phyloP scores from a whole-genome alignment of 164 flowering plant genomes.

The Amborella trichopoda region DNA sequence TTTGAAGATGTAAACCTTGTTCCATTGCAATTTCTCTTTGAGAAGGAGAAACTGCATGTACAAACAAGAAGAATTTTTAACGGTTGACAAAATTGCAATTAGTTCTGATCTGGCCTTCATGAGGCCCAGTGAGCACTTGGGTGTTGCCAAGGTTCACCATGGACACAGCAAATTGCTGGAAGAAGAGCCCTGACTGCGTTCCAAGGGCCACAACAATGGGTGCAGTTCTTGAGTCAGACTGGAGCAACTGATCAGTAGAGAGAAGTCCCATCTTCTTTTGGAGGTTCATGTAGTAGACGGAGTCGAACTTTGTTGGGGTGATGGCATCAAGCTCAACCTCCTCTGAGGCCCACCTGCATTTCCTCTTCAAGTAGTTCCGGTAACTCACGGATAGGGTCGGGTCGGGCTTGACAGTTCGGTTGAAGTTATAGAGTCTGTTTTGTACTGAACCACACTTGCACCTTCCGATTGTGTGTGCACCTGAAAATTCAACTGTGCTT shows the following conservation, averaged over 20 bases:
- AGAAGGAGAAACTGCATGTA: too few species aligned
- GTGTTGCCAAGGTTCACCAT: conserved; percentile 66
- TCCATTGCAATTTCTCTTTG: too few species aligned
- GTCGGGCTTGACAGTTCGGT: conserved; percentile 34
- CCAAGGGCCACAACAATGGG: conserved; percentile 31
- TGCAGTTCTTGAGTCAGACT: conserved; percentile 38
- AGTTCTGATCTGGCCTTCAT: conserved; percentile 51
- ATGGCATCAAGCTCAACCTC: conserved; percentile 51
- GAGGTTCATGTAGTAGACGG: conserved; percentile 43
- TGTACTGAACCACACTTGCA: conserved; percentile 41
- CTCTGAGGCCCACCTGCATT: conserved; percentile 56
- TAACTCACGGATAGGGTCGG: conserved; percentile 32
- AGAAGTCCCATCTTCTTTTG: conserved; percentile 47
- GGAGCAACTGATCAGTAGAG: conserved; percentile 44
- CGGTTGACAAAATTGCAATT: conserved; percentile 48
- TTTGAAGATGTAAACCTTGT: too few species aligned
- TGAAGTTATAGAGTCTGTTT: conserved; percentile 38
- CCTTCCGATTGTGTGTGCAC: conserved; percentile 79
- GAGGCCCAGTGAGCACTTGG: conserved; percentile 29
- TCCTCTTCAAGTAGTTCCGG: conserved; percentile 43
- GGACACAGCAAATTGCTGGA: conserved; percentile 46
- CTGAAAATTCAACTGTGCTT: too few species aligned
- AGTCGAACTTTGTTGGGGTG: conserved; percentile 52
- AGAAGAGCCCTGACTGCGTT: conserved; percentile 22
- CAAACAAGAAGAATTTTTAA: too few species aligned